Conservation (phyloP, 1,284 basidiomycete species). For the Pterulicium gracile region DNA sequence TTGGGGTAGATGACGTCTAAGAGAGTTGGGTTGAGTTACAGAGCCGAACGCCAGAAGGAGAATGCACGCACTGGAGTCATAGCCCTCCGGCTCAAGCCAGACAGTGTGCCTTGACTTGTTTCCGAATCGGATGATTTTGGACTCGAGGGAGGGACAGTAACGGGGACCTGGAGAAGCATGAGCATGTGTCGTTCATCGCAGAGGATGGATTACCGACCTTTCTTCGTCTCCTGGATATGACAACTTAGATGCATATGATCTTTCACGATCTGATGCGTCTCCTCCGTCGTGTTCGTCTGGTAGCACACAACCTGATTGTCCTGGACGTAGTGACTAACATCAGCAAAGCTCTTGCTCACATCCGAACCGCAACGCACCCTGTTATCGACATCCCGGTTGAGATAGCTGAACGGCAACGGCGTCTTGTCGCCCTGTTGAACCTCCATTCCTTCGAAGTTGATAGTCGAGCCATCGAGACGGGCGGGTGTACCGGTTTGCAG, state of each 20-base stretch:
- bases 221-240: constrained; percentile 82
- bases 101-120: constrained; percentile 65
- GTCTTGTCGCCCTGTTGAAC: constrained; percentile 49
- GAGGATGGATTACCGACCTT: constrained; percentile 33
- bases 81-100: constrained; percentile 89
- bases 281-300: constrained; percentile 61
- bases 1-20: constrained; percentile 81
- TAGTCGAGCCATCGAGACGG: constrained; percentile 58
- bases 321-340: constrained; percentile 20
- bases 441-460: constrained; percentile 52
- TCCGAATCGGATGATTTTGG: constrained; percentile 75
- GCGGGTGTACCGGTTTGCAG: constrained; percentile 89
- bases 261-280: constrained; percentile 64
- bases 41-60: no score
- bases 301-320: constrained; percentile 67
- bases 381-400: constrained; percentile 39
- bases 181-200: not conserved
- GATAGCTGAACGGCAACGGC: constrained; percentile 54
- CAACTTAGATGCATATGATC: constrained; percentile 69
- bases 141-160: constrained; percentile 86
- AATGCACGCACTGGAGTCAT: constrained; percentile 56
- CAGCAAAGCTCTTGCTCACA: not conserved
- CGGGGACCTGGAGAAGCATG: constrained; percentile 50
- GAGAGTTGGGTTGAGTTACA: constrained; percentile 2
- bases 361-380: constrained; percentile 22